Evolutionary conservation across 1,284 basidiomycete genomes (phyloP).

Genomic region (Trametes sp.): DNA sequence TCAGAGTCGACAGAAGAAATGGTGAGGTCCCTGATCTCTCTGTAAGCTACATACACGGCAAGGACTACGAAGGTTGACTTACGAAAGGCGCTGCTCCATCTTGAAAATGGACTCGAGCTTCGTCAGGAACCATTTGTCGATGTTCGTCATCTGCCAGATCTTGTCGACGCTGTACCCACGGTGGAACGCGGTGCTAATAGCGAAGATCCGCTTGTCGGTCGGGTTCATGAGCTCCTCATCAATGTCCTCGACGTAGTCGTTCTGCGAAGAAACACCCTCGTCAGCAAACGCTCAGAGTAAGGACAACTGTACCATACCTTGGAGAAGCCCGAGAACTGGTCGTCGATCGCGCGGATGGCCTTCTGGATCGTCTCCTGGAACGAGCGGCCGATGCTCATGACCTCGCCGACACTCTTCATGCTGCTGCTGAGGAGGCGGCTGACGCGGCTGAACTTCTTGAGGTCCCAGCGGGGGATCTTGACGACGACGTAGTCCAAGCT

Average conservation of each 20-base stretch:
- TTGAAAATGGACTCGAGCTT: constrained; percentile 85
- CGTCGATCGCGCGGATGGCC: constrained; percentile 96
- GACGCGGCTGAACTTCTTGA: constrained; percentile 97
- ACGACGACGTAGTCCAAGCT: constrained; percentile 97
- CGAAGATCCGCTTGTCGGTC: constrained; percentile 92
- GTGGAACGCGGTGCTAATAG: constrained; percentile 89
- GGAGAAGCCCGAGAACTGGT: constrained; percentile 92
- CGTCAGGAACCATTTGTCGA: constrained; percentile 98
- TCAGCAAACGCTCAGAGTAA: too few relatives aligned
- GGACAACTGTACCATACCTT: constrained; percentile 61
- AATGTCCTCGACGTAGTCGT: constrained; percentile 83
- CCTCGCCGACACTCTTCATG: constrained; percentile 99
- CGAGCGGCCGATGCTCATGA: constrained; percentile 98
- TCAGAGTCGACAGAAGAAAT: constrained; percentile 73
- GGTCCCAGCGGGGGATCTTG: constrained; percentile 99
- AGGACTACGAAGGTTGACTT: constrained; percentile 41
- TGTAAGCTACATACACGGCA: neutral
- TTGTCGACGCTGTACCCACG: constrained; percentile 94
- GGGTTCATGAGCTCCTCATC: constrained; percentile 90
- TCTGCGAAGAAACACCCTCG: constrained; percentile 56
- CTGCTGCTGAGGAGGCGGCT: constrained; percentile 88
- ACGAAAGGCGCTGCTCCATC: constrained; percentile 83
- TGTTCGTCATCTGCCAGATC: constrained; percentile 96
- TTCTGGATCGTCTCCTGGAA: constrained; percentile 99
- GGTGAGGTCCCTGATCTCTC: constrained; percentile 60